A percentile compares a stretch with the other conserved stretches of the same genome.
phyloP scores from a whole-genome alignment of 169 alveolate species.

The Sarcocystis neurona region DNA sequence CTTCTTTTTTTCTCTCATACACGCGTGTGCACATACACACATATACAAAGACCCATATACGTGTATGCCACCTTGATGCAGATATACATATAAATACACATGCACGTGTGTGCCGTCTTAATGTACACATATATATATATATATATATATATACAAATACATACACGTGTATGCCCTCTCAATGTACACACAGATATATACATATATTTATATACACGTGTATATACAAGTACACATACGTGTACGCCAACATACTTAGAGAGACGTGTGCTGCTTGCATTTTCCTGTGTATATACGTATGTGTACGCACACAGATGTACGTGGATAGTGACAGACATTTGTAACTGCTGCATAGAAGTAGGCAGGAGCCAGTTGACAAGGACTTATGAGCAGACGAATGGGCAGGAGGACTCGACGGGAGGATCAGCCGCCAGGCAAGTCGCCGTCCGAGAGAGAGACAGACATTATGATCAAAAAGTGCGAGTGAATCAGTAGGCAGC shows the following conservation, averaged over 20 bases:
- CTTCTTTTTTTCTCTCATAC: no score
- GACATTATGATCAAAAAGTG: no score
- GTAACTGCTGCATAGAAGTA: not conserved
- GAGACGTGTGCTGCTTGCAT: no score
- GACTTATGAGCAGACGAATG: no score
- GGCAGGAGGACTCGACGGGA: no score
- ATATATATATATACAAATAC: constrained; percentile 1
- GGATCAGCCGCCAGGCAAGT: no score
- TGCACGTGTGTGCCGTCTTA: not conserved
- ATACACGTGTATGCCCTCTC: not conserved
- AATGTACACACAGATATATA: not conserved
- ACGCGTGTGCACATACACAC: no score
- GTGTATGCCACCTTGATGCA: no score
- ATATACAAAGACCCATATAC: no score
- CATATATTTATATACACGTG: not conserved
- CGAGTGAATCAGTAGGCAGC: no score
- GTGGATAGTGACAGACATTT: not conserved
- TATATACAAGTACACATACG: not conserved
- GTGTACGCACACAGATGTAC: not conserved
- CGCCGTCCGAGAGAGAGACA: no score
- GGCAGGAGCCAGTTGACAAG: not conserved
- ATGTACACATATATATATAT: not conserved
- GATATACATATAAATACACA: no score
- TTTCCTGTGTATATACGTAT: not conserved
- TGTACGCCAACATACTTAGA: not conserved